Evolutionary conservation across 371 early-diverging fungal species (phyloP).

Genomic region (Apophysomyces trapeziformis): DNA sequence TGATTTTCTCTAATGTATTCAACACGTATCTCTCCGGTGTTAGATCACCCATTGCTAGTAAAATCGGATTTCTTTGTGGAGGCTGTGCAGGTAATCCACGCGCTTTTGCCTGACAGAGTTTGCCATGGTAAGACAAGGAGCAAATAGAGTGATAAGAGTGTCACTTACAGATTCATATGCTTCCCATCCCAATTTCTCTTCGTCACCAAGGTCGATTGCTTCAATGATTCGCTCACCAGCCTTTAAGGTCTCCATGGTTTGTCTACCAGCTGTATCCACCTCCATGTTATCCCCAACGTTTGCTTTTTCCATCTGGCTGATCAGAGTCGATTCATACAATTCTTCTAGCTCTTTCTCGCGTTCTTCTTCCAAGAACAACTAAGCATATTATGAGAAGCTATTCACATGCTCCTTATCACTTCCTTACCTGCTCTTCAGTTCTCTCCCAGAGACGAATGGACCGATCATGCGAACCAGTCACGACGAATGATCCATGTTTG

Average conservation of each 20-base stretch:
- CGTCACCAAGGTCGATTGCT: slow-evolving; percentile 86
- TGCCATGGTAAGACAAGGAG: not conserved
- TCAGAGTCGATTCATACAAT: slow-evolving; percentile 78
- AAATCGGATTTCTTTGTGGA: slow-evolving; percentile 69
- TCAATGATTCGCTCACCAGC: slow-evolving; percentile 93
- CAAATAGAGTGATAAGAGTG: not conserved
- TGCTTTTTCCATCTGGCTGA: slow-evolving; percentile 68
- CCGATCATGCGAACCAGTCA: slow-evolving; percentile 89
- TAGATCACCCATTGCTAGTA: slow-evolving; percentile 73
- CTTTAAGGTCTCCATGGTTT: slow-evolving; percentile 89
- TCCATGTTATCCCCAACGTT: slow-evolving; percentile 63
- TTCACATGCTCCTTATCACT: not conserved
- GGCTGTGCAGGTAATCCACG: slow-evolving; percentile 56
- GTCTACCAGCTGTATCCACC: slow-evolving; percentile 78
- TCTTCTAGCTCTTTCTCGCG: slow-evolving; percentile 93
- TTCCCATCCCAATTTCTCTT: slow-evolving; percentile 73
- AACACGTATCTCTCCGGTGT: slow-evolving; percentile 85
- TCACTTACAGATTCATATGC: slow-evolving; percentile 58
- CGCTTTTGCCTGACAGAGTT: slow-evolving; percentile 45
- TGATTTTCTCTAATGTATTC: slow-evolving; percentile 72
- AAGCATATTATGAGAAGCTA: not conserved
- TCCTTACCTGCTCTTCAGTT: slow-evolving; percentile 86
- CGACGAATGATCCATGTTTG: slow-evolving; percentile 85
- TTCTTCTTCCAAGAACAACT: slow-evolving; percentile 94
- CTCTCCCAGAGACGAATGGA: slow-evolving; percentile 93